Base-by-base conservation (phyloP, 2,329 filamentous ascomycete genomes). In the Colletotrichum agaves region DNA sequence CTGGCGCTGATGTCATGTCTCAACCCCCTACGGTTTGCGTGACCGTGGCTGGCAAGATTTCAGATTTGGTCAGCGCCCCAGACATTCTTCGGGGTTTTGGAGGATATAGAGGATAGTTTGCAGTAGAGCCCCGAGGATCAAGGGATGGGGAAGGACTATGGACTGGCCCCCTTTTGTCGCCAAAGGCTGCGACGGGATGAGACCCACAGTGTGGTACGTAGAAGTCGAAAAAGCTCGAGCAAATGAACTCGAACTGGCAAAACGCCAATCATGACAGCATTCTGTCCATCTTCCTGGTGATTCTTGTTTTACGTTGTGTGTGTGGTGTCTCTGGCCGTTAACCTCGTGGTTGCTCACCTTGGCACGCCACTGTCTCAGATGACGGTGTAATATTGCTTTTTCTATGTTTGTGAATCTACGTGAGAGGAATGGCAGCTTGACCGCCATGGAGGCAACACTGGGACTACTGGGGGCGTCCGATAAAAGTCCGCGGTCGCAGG, bases 191-290 rank as follows among this genome's bases (percentile, higher is more conserved):
- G 21, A 27, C n/a, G 27, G 37, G 37, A 67, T 13, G 63, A 63
- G 63, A 67, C 44, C 63, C 31, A 33, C 35, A 46, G 37, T 21
- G 12, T 21, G 23, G 60, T 59, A 64, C 39, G 59, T 67, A 67
- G 64, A 67, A 46, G 33, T 43, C 33, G 23, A 57, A 67, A 67
- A 58, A 56, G 64, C 46, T 63, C 33, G 64, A 64, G 52, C 60
- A 63, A 63, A 67, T 53, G 53, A 64, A 67, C 62, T 67, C 60
- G 64, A 56, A 52, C 3, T 33, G 63, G 64, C 64, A 47, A 61
- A 53, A 61, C 37, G 60, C 64, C 64, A 64, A 64, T 58, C 49
- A 57, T 49, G 59, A 67, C 10, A 41, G 41, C 37, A 27, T 35
- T 17, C 13, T 61, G 11, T 53, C 10, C 23, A 23, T n/a, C 10